Evolutionary conservation across 257 asterid species (phyloP), one percentile per base, ranked within the genome.

Genomic region (Plectranthus barbatus): DNA sequence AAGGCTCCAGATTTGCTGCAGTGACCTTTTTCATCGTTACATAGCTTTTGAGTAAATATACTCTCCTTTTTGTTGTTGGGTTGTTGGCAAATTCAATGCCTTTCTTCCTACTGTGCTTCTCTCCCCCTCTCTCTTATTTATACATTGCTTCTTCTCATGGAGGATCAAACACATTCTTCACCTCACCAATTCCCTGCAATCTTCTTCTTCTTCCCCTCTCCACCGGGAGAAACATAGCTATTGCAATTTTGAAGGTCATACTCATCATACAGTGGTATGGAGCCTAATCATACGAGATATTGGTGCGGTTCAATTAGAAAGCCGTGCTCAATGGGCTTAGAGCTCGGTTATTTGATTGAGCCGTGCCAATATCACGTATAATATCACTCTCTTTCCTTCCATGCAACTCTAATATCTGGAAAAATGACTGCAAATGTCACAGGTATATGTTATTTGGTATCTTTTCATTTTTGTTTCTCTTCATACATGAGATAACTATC

Each of bases 291-390:
- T 67, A 76, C 82, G 95, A 60, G 97, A 89, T 89, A 75, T 89
- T 86, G 93, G 94, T 89, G 91, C 95, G 89, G 95, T 89, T 89
- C 95, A 89, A 86, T 89, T 79, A 67, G 85, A 89, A 78, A 86
- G 77, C 83, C 55, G 84, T 56, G 74, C 84, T 89, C 91, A 41
- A 33, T 40, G 9, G 36, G 6, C 7, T 3, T 73, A 66, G 89
- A 86, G 84, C 75, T 60, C 85, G 46, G 84, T 77, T 85, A 70
- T 90, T 85, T 85, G 82, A 90, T 87, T 90, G 97, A 90, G 97
- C 97, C 97, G 96, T 84, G 97, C 95, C 97, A 90, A 90, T 90
- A 90, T 90, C 97, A 82, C 95, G 92, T 79, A 74, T 63, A 23
- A 45, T 20, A 36, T 69, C 68, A 41, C 33, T 26, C 70, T 41